These are phyloP conservation scores for Saprolegnia parasitica DNA, from an alignment of 352 stramenopile genomes.

Conservation along the genomic window DNA sequence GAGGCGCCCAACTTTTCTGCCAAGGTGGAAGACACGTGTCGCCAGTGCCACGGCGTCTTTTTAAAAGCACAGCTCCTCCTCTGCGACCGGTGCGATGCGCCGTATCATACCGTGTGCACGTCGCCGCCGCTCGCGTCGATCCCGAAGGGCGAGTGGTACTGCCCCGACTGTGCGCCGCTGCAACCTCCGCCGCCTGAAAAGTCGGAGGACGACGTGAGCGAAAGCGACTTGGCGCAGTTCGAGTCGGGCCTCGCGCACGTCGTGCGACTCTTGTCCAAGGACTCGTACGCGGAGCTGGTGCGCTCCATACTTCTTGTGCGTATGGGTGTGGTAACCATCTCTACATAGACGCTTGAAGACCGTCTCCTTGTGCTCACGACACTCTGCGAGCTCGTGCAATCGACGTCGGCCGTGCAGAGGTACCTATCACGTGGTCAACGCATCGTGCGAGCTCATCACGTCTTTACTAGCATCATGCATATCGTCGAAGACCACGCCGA, in stretches of 20 bases:
- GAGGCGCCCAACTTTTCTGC: constrained; percentile 52
- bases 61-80: constrained; percentile 59
- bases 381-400: constrained; percentile 57
- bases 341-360: constrained; percentile 37
- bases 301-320: not conserved
- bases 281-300: constrained; percentile 56
- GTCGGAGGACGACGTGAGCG: constrained; percentile 40
- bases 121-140: constrained; percentile 49
- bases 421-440: constrained; percentile 29
- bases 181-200: constrained; percentile 49
- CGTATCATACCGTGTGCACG: constrained; percentile 81
- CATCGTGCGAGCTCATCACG: constrained; percentile 41
- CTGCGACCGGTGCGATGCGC: constrained; percentile 77
- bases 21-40: constrained; percentile 72
- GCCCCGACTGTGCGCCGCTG: constrained; percentile 54
- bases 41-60: constrained; percentile 65
- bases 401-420: constrained; percentile 43
- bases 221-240: constrained; percentile 39
- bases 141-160: constrained; percentile 73
- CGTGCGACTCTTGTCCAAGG: constrained; percentile 62
- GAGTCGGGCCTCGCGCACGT: constrained; percentile 53
- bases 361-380: constrained; percentile 54
- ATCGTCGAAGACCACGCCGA: constrained; percentile 57
- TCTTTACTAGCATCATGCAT: constrained; percentile 7
- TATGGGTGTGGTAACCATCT: not conserved